phyloP scores from a whole-genome alignment of 495 filamentous ascomycete genomes.

The Aspergillus olivimuriae region DNA sequence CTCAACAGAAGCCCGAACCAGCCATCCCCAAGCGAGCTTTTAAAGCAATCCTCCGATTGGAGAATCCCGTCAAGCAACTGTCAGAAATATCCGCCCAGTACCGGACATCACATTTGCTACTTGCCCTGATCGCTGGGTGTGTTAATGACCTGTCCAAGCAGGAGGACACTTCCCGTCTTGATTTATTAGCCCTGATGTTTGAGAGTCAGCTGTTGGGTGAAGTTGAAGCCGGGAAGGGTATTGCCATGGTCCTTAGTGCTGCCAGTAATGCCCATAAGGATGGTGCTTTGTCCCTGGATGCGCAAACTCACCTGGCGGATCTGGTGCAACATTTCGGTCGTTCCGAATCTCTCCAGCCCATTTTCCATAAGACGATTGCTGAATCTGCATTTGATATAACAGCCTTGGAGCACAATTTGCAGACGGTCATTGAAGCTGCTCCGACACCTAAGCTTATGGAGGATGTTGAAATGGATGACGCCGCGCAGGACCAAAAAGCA shows the following conservation, averaged over 20 bases:
- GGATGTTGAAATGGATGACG: slow-evolving; percentile 48
- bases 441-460: slow-evolving; percentile 30
- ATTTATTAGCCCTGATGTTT: slow-evolving; percentile 55
- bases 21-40: slow-evolving; percentile 59
- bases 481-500: slow-evolving; percentile 25
- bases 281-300: slow-evolving; percentile 36
- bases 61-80: slow-evolving; percentile 51
- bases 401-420: slow-evolving; percentile 62
- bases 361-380: slow-evolving; percentile 52
- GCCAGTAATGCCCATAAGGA: slow-evolving; percentile 25
- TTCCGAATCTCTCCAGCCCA: slow-evolving; percentile 43
- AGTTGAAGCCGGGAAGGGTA: slow-evolving; percentile 51
- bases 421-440: slow-evolving; percentile 53
- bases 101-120: slow-evolving; percentile 63
- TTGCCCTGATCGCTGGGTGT: slow-evolving; percentile 63
- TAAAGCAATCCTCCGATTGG: slow-evolving; percentile 59
- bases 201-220: slow-evolving; percentile 54
- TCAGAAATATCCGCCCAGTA: slow-evolving; percentile 57
- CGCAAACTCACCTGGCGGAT: slow-evolving; percentile 57
- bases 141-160: slow-evolving; percentile 57
- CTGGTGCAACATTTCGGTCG: slow-evolving; percentile 56
- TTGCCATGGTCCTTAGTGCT: slow-evolving; percentile 53
- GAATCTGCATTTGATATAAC: slow-evolving; percentile 60
- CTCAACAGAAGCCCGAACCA: slow-evolving; percentile 59
- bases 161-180: slow-evolving; percentile 49